Conservation (phyloP, 176 grass and related monocot species). For the Panicum miliaceum region DNA sequence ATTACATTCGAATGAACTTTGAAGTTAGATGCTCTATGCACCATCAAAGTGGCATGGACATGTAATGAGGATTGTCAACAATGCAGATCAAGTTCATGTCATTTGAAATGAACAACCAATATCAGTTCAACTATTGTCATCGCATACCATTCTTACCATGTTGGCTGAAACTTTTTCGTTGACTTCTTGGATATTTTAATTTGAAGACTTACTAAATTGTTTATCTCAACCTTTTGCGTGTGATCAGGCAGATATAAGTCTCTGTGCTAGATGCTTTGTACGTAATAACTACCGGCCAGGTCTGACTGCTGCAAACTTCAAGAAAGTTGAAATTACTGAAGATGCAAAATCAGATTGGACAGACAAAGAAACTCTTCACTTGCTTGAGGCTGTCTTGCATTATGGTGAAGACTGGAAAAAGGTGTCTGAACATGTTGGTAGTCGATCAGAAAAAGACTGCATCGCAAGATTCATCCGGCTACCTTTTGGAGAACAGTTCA, state of each 20-base stretch:
- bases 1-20: conserved; percentile 19
- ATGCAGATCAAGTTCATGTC: neutral
- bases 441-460: conserved; percentile 86
- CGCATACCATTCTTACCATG: neutral
- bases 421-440: conserved; percentile 86
- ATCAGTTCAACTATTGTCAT: neutral
- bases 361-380: conserved; percentile 97
- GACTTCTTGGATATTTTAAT: conserved; percentile 17
- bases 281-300: conserved; percentile 86
- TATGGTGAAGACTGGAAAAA: conserved; percentile 97
- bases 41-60: neutral
- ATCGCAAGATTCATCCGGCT: conserved; percentile 85
- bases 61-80: conserved; percentile 15
- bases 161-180: conserved; percentile 7
- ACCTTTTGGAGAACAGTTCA: conserved; percentile 94
- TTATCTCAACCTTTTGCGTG: conserved; percentile 34
- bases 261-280: conserved; percentile 88
- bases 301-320: conserved; percentile 81
- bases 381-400: conserved; percentile 92
- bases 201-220: conserved; percentile 16
- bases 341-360: conserved; percentile 91
- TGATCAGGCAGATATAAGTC: conserved; percentile 82
- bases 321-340: conserved; percentile 80
- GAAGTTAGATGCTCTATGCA: neutral
- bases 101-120: conserved; percentile 17